Evolutionary conservation across 108 stramenopile species (phyloP), one percentile per base, ranked within the genome.

Genomic region (Epithemia pelagica): DNA sequence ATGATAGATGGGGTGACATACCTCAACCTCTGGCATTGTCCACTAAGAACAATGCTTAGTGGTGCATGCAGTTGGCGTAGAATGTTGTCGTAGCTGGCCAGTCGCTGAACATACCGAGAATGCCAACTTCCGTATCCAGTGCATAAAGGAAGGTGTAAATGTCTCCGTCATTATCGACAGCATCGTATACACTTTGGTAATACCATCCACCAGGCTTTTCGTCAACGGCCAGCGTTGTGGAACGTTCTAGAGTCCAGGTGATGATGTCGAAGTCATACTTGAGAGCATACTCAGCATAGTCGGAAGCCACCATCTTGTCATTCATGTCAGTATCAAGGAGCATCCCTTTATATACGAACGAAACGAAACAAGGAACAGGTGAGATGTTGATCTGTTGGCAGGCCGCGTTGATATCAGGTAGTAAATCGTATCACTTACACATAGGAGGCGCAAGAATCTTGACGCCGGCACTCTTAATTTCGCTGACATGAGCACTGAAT

Each of bases 31-130:
- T n/a, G n/a, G n/a, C n/a, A n/a, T n/a, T n/a, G n/a, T n/a, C n/a
- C n/a, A n/a, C n/a, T n/a, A n/a, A n/a, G n/a, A n/a, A n/a, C n/a
- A n/a, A n/a, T n/a, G n/a, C n/a, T n/a, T n/a, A n/a, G n/a, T 46
- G 37, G 23, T 65, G 77, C 76, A 74, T 78, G 70, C 85, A 89
- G 67, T 86, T 89, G 64, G 83, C 88, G 69, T 65, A 86, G 75
- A 89, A 86, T 0, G 88, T 84, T 1, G 69, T 67, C 2, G 85
- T 84, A 26, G 83, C 82, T 21, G 88, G 81, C 88, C 88, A 89
- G 61, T 89, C 88, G 28, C 79, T 73, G 75, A 89, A 86, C 21
- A 89, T 69, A 10, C 78, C 88, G 1, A 83, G 15, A 23, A 86
- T 70, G 19, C 85, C 88, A 32, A 86, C 74, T 5, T 89, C 82